Conservation (phyloP, 2,329 filamentous ascomycete species). For the Fusarium sp. region DNA sequence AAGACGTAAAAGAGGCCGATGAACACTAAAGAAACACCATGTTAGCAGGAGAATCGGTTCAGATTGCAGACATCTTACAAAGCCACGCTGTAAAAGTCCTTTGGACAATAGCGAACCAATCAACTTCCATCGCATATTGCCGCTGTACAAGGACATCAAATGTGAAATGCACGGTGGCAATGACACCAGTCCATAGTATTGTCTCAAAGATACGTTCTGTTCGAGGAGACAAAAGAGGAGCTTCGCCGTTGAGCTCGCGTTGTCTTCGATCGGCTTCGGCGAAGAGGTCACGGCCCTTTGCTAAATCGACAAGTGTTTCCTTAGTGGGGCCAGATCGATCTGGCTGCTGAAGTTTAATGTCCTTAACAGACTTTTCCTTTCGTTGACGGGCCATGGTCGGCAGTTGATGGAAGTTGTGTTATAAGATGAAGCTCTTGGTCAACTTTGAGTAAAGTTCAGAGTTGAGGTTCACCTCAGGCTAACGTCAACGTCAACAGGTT, state of each 20-base stretch:
- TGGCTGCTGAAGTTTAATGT: constrained; percentile 73
- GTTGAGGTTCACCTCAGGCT: constrained; percentile 1
- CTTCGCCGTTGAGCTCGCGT: constrained; percentile 48
- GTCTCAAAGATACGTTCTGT: constrained; percentile 65
- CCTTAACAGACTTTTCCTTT: constrained; percentile 56
- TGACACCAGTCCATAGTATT: constrained; percentile 66
- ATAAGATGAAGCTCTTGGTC: constrained; percentile 8
- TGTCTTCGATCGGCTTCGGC: constrained; percentile 55
- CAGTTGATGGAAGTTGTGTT: not conserved
- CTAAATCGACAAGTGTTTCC: constrained; percentile 78
- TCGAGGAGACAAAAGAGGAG: constrained; percentile 52
- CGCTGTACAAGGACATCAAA: constrained; percentile 82
- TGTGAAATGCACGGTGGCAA: constrained; percentile 79
- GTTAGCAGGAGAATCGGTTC: not conserved
- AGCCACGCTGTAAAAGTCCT: constrained; percentile 63
- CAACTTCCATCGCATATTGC: constrained; percentile 76
- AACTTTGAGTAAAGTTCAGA: not conserved
- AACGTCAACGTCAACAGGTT: constrained; percentile 24
- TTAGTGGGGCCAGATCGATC: constrained; percentile 69
- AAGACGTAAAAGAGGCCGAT: constrained; percentile 64
- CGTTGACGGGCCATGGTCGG: constrained; percentile 60
- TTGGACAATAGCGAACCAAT: constrained; percentile 64
- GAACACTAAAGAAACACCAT: constrained; percentile 55
- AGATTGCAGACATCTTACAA: constrained; percentile 51
- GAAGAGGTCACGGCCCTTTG: constrained; percentile 70